These are phyloP conservation scores for Limnanthes douglasii DNA, from an alignment of 345 rosid species.

Conservation along the genomic window DNA sequence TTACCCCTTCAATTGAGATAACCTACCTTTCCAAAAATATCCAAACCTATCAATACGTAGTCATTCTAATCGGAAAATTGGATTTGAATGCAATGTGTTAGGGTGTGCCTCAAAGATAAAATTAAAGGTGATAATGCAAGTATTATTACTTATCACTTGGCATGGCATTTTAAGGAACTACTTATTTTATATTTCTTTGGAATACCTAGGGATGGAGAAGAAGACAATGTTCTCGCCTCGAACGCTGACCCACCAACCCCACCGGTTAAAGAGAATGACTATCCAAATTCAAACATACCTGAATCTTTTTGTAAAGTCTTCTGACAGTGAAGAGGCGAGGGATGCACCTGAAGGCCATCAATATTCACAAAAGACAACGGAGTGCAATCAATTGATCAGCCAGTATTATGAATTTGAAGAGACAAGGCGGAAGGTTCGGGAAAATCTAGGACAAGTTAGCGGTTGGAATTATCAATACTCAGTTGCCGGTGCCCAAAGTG, in stretches of 20 bases:
- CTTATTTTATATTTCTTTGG: neutral
- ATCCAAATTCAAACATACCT: slow-evolving; percentile 5
- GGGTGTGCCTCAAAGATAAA: no score
- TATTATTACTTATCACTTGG: no score
- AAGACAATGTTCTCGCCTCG: slow-evolving; percentile 4
- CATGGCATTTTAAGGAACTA: no score
- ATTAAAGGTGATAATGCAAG: no score
- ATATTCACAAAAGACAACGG: slow-evolving; percentile 15
- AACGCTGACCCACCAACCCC: slow-evolving; percentile 3
- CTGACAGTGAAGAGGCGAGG: slow-evolving; percentile 6
- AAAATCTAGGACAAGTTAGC: no score
- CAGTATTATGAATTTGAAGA: slow-evolving; percentile 53
- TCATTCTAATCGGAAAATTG: no score
- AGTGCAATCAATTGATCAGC: slow-evolving; percentile 27
- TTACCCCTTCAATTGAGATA: no score
- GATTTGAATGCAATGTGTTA: no score
- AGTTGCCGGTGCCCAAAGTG: slow-evolving; percentile 15
- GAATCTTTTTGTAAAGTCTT: slow-evolving; percentile 8
- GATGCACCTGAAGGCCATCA: slow-evolving; percentile 8
- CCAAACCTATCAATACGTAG: no score
- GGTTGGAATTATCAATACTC: slow-evolving; percentile 23
- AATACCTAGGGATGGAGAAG: slow-evolving; percentile 13
- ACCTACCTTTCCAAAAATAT: no score
- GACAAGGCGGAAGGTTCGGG: slow-evolving; percentile 30
- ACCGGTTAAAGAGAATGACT: slow-evolving; percentile 10